Base-by-base conservation (phyloP, 2,329 filamentous ascomycete species). In the Fonsecaea pedrosoi region DNA sequence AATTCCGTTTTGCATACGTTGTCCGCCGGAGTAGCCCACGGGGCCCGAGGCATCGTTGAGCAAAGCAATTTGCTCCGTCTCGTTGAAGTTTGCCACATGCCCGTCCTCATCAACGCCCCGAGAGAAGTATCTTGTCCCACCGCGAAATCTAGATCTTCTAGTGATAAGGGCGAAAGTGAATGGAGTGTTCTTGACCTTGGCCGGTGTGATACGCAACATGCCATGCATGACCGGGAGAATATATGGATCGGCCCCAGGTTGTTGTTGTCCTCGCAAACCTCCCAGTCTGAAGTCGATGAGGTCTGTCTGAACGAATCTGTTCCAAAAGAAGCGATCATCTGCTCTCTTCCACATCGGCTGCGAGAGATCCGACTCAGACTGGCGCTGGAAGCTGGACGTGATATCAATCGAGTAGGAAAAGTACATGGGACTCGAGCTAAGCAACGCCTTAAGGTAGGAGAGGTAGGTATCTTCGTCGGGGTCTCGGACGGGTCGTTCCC, bases 301-400 rank as follows among this genome's bases (percentile, higher is more conserved):
- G 75, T 97, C 93, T 7, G 91, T 90, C 77, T 94, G 92, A 57
- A 98, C 86, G 78, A 97, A 96, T 70, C 90, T 90, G 80, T 99
- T 99, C 92, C 94, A 99, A 84, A 97, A 99, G 84, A 99, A 99
- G 71, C 95, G 92, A 77, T 98, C 94, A 78, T 99, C 95, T 70
- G 94, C 90, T 73, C 93, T 86, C 83, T 91, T 90, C 95, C 95
- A 99, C 65, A 98, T 81, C 12, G 95, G 94, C 63, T 85, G 82
- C 15, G 86, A 86, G 64, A 83, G 81, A 77, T 96, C 88, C 71
- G 88, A 83, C 72, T 94, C 88, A 3, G 94, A 89, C 78, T 98
- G 95, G 70, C 95, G 89, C 81, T 99, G 95, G 82, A 98, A 97
- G 77, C 88, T 94, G 83, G 96, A 99, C 73, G 95, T 99, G 71